Evolutionary conservation across 306 rosid genomes (phyloP), one percentile per base, ranked within the genome.

Genomic region (Dicorynia guianensis): DNA sequence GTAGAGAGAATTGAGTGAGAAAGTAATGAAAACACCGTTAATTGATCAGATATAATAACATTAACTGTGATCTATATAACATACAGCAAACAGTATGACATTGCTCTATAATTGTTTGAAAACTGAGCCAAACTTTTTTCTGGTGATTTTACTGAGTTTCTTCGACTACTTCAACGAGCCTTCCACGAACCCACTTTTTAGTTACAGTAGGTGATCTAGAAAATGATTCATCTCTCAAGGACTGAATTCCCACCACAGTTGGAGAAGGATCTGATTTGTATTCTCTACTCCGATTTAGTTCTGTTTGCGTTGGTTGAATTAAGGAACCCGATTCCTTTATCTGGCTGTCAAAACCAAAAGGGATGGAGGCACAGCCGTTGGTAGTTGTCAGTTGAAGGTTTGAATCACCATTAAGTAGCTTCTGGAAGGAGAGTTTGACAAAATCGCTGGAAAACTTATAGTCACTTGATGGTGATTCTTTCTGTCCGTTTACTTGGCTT

Each of bases 131-230:
- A 53, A 48, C 72, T 74, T 47, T 25, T 63, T 44, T 68, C 34
- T 68, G 55, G 67, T 34, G n/a, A 75, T 60, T 63, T 61, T 72
- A 76, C 75, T 77, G 76, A 42, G 80, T 59, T 75, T 77, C 89
- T 71, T 86, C 87, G 12, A 69, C 84, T 63, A 90, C 89, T 76
- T 88, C 96, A 73, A 96, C 79, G 2, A 92, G 96, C 84, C 91
- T 90, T 80, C 99, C 98, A 7, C 98, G 83, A 75, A 90, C 85
- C 99, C 99, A 96, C 79, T 72, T 92, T 75, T 85, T 96, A 4
- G 88, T 79, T 63, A 77, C 78, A 11, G 83, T 8, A 63, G 33
- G 77, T 15, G 85, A 47, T 46, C 80, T 76, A n/a, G 82, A 67
- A 59, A 50, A 75, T 5, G 80, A 44, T 55, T 80, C 85, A 58